phyloP scores from a whole-genome alignment of 441 rosid genomes.

The Jatropha multifida region DNA sequence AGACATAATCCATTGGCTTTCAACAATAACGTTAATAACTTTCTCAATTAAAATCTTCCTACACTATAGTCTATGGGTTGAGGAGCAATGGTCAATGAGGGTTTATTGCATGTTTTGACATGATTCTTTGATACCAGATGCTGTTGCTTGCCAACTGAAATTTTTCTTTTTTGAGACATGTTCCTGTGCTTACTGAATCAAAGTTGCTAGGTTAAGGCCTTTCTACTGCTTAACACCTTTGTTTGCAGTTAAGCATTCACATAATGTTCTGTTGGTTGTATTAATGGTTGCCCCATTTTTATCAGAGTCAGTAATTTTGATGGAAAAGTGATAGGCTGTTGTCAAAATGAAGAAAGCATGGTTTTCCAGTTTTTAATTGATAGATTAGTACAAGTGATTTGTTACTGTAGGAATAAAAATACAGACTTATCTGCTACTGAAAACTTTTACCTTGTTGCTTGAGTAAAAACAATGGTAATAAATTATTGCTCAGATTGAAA shows the following conservation, averaged over 20 bases:
- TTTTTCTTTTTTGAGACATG: neutral
- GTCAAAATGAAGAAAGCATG: conserved; percentile 5
- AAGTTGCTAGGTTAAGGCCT: neutral
- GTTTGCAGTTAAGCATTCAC: neutral
- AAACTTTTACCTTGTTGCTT: conserved; percentile 7
- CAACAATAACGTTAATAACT: neutral
- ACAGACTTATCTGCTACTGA: conserved; percentile 17
- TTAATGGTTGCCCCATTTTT: neutral
- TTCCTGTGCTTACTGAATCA: neutral
- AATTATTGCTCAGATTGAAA: conserved; percentile 44
- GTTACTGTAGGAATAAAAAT: neutral
- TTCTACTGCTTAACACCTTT: neutral
- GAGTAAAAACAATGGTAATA: conserved; percentile 1
- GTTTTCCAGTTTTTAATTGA: neutral
- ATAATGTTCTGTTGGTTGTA: neutral
- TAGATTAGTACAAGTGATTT: neutral
- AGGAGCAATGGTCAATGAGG: neutral
- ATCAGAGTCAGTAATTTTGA: neutral
- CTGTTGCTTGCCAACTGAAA: neutral
- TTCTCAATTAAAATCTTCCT: neutral
- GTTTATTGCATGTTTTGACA: neutral
- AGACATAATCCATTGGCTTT: neutral
- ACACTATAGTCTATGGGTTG: neutral
- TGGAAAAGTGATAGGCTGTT: neutral
- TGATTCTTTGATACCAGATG: neutral